Conservation (phyloP, 148 eudicot species). For the Vaccinium darrowii region DNA sequence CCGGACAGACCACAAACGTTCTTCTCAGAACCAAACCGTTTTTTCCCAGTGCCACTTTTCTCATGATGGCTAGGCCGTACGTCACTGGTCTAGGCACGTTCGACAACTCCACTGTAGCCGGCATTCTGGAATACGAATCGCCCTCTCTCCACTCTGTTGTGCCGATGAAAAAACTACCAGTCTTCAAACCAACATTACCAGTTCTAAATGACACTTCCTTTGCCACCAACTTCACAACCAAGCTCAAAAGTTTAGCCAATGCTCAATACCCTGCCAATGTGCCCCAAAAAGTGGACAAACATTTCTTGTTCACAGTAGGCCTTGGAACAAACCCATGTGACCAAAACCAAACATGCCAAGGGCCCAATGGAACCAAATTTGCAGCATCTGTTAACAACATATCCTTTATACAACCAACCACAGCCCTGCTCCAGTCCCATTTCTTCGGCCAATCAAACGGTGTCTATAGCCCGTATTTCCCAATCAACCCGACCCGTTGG, state of each 20-base stretch:
- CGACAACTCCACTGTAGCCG: slow-evolving; percentile 69
- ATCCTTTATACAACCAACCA: slow-evolving; percentile 27
- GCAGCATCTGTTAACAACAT: slow-evolving; percentile 33
- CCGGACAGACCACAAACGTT: slow-evolving; percentile 61
- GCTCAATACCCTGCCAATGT: slow-evolving; percentile 65
- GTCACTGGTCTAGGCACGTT: slow-evolving; percentile 61
- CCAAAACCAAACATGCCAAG: slow-evolving; percentile 35
- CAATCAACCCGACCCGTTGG: slow-evolving; percentile 27
- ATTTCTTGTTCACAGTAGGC: slow-evolving; percentile 59
- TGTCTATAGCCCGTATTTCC: slow-evolving; percentile 32
- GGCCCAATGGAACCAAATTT: slow-evolving; percentile 41
- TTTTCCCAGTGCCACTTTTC: slow-evolving; percentile 47
- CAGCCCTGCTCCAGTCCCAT: slow-evolving; percentile 34
- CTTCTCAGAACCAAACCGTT: slow-evolving; percentile 42
- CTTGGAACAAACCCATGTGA: slow-evolving; percentile 62
- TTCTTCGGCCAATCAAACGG: slow-evolving; percentile 25
- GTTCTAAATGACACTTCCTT: slow-evolving; percentile 55
- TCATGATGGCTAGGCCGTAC: slow-evolving; percentile 64
- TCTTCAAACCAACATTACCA: slow-evolving; percentile 51
- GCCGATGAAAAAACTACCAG: slow-evolving; percentile 41
- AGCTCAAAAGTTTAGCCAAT: slow-evolving; percentile 49
- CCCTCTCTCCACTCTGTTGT: not conserved
- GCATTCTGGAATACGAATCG: slow-evolving; percentile 48
- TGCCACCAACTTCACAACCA: slow-evolving; percentile 40
- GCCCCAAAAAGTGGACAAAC: slow-evolving; percentile 43